Evolutionary conservation across 768 basidiomycete genomes (phyloP), one percentile per base, ranked within the genome.

Genomic region (Russula sp.): DNA sequence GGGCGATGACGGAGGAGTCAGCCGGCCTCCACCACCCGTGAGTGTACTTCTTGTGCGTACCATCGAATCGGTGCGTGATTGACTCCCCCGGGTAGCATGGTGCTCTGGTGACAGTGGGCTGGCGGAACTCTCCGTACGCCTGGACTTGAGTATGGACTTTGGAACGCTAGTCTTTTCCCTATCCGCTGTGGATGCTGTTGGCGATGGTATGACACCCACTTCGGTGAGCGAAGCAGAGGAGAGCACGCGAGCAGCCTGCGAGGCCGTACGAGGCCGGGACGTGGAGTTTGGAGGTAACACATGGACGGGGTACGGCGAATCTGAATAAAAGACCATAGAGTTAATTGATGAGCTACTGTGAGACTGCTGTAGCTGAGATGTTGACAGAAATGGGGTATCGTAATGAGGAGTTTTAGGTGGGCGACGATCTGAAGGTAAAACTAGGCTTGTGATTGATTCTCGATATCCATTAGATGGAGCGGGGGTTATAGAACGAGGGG

Each of bases 101-200:
- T 72, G 72, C 35, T 74, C 73, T 6, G 85, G 85, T 56, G 88
- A 77, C 61, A 74, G 80, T 18, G 85, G 88, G 67, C 81, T 88
- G 8, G 84, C 81, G 7, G 86, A 84, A 56, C 85, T 80, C 32
- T 84, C 82, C 11, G 80, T 77, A 69, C 83, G 85, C 81, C 81
- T 82, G 10, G 77, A 75, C 70, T 88, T 88, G 65, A 89, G 71
- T 61, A 90, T 89, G 11, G 88, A 90, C 75, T 87, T 89, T 46
- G 84, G 81, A 52, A 75, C 75, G 29, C 72, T 75, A 9, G 72
- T 69, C 67, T 78, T 82, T 65, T 82, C 78, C 66, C 73, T 74
- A 34, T 77, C 77, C 52, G 57, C 14, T 14, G 75, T 75, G n/a
- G 72, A 3, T 5, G 50, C 43, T 32, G 56, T 41, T 36, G 66